Evolutionary conservation across 495 filamentous ascomycete species (phyloP).

Genomic region (Cenococcum geophilum): DNA sequence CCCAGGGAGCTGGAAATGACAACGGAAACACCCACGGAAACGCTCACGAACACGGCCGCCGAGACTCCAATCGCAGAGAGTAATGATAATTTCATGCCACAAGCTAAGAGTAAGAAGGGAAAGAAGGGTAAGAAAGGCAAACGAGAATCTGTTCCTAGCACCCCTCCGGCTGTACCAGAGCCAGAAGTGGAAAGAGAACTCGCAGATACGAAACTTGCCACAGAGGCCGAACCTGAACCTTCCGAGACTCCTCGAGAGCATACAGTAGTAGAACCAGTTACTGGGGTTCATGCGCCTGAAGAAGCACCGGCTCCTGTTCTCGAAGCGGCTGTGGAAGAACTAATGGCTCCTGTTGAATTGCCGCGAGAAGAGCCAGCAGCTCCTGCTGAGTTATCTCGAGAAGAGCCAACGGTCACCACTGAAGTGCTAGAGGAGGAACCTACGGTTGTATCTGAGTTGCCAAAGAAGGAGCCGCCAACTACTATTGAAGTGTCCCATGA

Average conservation of each 20-base stretch:
- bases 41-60: no score
- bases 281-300: no score
- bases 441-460: not conserved
- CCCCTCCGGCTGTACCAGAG: not conserved
- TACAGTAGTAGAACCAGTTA: not conserved
- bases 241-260: not conserved
- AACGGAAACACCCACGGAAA: not conserved
- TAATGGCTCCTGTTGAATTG: no score
- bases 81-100: not conserved
- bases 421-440: not conserved
- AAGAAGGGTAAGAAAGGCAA: constrained; percentile 32
- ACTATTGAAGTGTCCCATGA: not conserved
- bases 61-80: not conserved
- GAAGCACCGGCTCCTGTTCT: no score
- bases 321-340: no score
- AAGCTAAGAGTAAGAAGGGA: constrained; percentile 25
- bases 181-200: not conserved
- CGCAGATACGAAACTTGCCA: not conserved
- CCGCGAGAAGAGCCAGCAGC: no score
- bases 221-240: not conserved
- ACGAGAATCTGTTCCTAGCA: constrained; percentile 4
- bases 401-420: no score
- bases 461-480: not conserved
- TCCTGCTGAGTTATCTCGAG: no score
- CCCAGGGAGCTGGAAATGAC: not conserved